phyloP scores from a whole-genome alignment of 208 protist genomes.

The Trypanosoma brucei region DNA sequence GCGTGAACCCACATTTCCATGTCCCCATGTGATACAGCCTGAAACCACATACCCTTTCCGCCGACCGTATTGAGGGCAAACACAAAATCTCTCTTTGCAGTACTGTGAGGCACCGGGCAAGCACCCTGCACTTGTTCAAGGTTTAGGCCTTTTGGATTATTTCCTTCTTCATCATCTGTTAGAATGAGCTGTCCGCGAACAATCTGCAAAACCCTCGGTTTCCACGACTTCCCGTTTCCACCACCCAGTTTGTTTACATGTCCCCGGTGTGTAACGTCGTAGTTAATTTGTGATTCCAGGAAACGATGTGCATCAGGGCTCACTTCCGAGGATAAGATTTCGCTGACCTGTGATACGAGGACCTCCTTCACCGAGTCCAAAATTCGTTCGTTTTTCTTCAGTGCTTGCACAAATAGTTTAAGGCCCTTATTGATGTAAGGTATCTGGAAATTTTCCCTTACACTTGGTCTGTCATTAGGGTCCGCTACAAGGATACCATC shows the following conservation, averaged over 20 bases:
- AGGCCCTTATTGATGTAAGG: conserved; percentile 74
- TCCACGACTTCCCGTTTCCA: conserved; percentile 59
- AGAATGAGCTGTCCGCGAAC: conserved; percentile 70
- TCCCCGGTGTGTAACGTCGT: conserved; percentile 55
- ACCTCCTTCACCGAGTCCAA: conserved; percentile 53
- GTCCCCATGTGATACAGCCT: conserved; percentile 52
- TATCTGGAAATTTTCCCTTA: conserved; percentile 67
- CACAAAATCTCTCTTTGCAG: conserved; percentile 65
- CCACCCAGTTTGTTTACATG: conserved; percentile 63
- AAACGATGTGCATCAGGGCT: conserved; percentile 14
- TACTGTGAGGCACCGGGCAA: conserved; percentile 58
- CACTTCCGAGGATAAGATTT: conserved; percentile 58
- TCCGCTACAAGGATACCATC: conserved; percentile 67
- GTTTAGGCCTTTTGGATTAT: conserved; percentile 70
- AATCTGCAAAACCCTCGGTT: conserved; percentile 64
- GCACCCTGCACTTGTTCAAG: conserved; percentile 77
- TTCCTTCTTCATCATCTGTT: conserved; percentile 62
- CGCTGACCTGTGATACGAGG: conserved; percentile 50
- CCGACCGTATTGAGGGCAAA: conserved; percentile 78
- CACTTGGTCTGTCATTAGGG: conserved; percentile 58
- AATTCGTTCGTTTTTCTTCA: conserved; percentile 78
- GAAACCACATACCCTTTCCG: conserved; percentile 86
- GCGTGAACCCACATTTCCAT: conserved; percentile 83
- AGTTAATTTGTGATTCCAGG: conserved; percentile 64
- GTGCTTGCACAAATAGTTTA: conserved; percentile 75